Percentiles rank a stretch among this genome's conserved stretches.
These are phyloP conservation scores for Chamaecrista fasciculata DNA, from an alignment of 306 rosid species.

Conservation along the genomic window DNA sequence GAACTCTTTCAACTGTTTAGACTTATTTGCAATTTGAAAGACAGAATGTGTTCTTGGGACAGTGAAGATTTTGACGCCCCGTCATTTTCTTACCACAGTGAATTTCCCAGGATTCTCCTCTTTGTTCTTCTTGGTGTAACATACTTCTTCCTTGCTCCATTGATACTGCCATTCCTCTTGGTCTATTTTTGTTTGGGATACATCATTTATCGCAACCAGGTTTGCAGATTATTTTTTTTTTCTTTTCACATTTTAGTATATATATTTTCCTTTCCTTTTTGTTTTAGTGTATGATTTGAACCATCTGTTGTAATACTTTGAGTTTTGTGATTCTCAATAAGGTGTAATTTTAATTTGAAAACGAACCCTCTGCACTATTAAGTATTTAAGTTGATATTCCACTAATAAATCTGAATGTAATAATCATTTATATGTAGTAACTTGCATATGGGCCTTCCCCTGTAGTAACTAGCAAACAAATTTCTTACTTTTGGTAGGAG, in stretches of 20 bases:
- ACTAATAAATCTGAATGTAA: not conserved
- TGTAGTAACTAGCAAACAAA: too few species aligned
- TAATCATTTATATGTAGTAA: not conserved
- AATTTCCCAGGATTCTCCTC: constrained; percentile 63
- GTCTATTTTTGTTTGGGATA: constrained; percentile 73
- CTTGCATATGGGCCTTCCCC: too few species aligned
- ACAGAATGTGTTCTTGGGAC: constrained; percentile 36
- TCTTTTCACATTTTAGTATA: not conserved
- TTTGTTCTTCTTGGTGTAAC: constrained; percentile 90
- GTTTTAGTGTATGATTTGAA: not conserved
- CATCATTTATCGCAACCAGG: constrained; percentile 92
- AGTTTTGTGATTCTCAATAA: not conserved
- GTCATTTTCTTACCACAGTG: constrained; percentile 59
- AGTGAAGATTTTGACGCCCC: constrained; percentile 52
- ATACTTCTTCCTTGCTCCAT: constrained; percentile 87
- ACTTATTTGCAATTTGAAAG: constrained; percentile 43
- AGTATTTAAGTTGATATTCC: not conserved
- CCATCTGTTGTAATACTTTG: too few species aligned
- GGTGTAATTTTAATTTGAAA: not conserved
- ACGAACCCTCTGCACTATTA: constrained; percentile 2
- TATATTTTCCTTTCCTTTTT: not conserved
- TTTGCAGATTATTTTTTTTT: constrained; percentile 25
- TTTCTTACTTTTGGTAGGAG: constrained; percentile 4
- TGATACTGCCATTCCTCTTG: constrained; percentile 88
- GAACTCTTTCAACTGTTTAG: constrained; percentile 56